Base-by-base conservation (phyloP, 164 flowering plant species). In the Kingdonia uniflora region DNA sequence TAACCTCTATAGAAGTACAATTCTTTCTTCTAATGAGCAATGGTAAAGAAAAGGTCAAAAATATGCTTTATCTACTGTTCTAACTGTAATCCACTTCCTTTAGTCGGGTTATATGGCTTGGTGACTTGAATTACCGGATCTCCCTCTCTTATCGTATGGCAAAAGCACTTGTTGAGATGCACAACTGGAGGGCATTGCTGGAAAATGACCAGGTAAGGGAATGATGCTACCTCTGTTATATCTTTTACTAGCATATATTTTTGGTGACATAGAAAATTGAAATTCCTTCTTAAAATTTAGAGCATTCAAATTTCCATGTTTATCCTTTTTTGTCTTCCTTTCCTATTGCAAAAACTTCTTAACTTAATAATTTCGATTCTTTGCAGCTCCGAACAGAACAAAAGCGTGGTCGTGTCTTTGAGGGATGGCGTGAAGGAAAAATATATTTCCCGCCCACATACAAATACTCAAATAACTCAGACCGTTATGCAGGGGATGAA, bases 381-480 rank as follows among this genome's bases (percentile, higher is more conserved):
- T 45, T 59, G 65, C 90, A 87, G 96, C 72, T 87, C 16, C 70
- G 94, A 39, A 70, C 70, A 55, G 87, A 84, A 75, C 90, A 82
- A 72, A 77, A 71, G 50, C 70, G 74, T 22, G 87, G 96, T 2
- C 82, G 74, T 57, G 90, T 79, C 19, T 84, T 87, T 66, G 74
- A 68, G 33, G 90, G 86, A 42, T 87, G 96, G 96, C 75, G 67
- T 42, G 96, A 87, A 67, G 94, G 94, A 44, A 82, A 70, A 61
- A 87, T 87, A 55, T 87, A 87, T 56, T 87, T 88, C 51, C 95
- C 95, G 8, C 95, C 99, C 16, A 91, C 98, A 2, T 91, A 91
- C 74, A 91, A 91, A 64, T 91, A 91, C 71, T 84, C 95, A 38
- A 76, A 71, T 43, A 87, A 91, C 57, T 91, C 98, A 20, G 98